Conservation (phyloP, 805 yeast species). For the Komagataella pastoris region DNA sequence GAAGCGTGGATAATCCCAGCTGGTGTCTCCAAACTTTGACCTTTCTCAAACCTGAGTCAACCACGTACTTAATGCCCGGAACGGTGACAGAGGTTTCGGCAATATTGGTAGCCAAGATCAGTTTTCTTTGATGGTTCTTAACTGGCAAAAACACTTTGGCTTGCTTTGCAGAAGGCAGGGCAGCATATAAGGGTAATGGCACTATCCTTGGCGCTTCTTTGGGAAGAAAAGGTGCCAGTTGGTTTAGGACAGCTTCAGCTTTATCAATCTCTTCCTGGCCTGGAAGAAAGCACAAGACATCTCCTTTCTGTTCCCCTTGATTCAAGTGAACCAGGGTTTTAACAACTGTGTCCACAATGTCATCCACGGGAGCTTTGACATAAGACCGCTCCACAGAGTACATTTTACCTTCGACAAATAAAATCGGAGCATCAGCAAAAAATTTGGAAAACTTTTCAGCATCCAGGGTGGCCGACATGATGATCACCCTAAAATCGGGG, state of each 20-base stretch:
- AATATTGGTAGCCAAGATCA: conserved; percentile 85
- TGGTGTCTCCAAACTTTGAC: conserved; percentile 93
- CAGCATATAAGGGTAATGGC: conserved; percentile 85
- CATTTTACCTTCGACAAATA: conserved; percentile 83
- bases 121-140: conserved; percentile 60
- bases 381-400: conserved; percentile 71
- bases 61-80: conserved; percentile 84
- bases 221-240: conserved; percentile 53
- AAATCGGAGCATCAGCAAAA: conserved; percentile 68
- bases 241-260: conserved; percentile 47
- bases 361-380: conserved; percentile 53
- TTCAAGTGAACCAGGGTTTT: conserved; percentile 70
- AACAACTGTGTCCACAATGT: conserved; percentile 69
- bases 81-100: conserved; percentile 98
- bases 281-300: conserved; percentile 81
- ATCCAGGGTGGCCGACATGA: conserved; percentile 96
- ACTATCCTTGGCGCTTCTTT: conserved; percentile 63
- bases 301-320: conserved; percentile 72
- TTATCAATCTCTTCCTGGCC: conserved; percentile 98
- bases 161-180: conserved; percentile 78
- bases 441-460: conserved; percentile 77
- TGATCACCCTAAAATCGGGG: conserved; percentile 46
- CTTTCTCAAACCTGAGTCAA: conserved; percentile 87
- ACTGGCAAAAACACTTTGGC: conserved; percentile 62
- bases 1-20: conserved; percentile 79